Percentiles rank a stretch among this genome's conserved stretches.
Evolutionary conservation across 2,329 filamentous ascomycete genomes (phyloP).

Genomic region (Claviceps africana): DNA sequence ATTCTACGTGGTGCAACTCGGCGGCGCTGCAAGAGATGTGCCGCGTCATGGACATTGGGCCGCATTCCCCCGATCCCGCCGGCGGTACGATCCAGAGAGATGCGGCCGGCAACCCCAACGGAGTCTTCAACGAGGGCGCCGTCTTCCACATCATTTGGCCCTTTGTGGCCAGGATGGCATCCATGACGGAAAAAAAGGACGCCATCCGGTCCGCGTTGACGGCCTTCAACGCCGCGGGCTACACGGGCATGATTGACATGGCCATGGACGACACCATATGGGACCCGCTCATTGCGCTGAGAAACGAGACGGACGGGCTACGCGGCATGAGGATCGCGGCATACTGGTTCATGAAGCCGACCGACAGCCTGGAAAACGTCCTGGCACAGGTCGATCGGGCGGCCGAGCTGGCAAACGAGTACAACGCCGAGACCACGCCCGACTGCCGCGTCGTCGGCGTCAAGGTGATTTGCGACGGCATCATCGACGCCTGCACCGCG

Average conservation of each 20-base stretch:
- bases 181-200: constrained; percentile 32
- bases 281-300: constrained; percentile 34
- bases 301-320: constrained; percentile 17
- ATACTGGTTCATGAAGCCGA: constrained; percentile 43
- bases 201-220: constrained; percentile 33
- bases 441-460: constrained; percentile 41
- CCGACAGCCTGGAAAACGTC: constrained; percentile 23
- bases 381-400: constrained; percentile 35
- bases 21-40: constrained; percentile 32
- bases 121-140: constrained; percentile 37
- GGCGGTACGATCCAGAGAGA: constrained; percentile 40
- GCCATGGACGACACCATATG: constrained; percentile 46
- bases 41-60: constrained; percentile 24
- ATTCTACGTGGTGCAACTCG: constrained; percentile 42
- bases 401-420: constrained; percentile 26
- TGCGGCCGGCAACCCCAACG: constrained; percentile 30
- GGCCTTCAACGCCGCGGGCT: constrained; percentile 37
- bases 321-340: constrained; percentile 33
- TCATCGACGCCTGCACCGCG: constrained; percentile 52
- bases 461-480: constrained; percentile 52
- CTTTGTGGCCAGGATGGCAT: constrained; percentile 32
- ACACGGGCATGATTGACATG: constrained; percentile 44
- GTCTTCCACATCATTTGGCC: constrained; percentile 42
- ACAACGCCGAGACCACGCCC: constrained; percentile 21
- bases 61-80: constrained; percentile 28